Evolutionary conservation across 2,329 filamentous ascomycete genomes (phyloP).

Genomic region (Plectosphaerella sp.): DNA sequence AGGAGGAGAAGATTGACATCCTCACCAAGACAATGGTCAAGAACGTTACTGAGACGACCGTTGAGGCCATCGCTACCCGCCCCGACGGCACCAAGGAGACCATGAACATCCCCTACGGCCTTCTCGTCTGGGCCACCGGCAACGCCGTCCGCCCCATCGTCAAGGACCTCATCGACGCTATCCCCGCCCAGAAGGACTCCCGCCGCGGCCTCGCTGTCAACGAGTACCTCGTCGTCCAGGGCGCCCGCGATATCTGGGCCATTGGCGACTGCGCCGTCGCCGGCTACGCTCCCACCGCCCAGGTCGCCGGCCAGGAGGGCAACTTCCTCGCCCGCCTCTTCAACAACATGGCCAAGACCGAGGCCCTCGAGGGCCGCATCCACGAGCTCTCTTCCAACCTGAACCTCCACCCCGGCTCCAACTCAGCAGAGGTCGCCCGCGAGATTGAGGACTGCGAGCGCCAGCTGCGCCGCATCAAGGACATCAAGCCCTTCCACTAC

Average conservation of each 20-base stretch:
- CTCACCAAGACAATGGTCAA: slow-evolving; percentile 99
- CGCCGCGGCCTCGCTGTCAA: slow-evolving; percentile 94
- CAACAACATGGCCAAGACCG: slow-evolving; percentile 98
- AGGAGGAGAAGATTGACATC: slow-evolving; percentile 97
- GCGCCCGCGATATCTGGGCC: slow-evolving; percentile 95
- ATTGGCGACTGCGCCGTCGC: slow-evolving; percentile 96
- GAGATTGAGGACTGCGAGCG: slow-evolving; percentile 86
- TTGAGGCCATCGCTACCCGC: slow-evolving; percentile 80
- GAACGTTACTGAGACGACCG: slow-evolving; percentile 86
- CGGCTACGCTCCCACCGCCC: slow-evolving; percentile 94
- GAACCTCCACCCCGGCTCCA: slow-evolving; percentile 54
- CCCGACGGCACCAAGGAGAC: slow-evolving; percentile 81
- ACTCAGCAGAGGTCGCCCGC: slow-evolving; percentile 61
- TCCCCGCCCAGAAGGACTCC: slow-evolving; percentile 92
- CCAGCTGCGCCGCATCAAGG: slow-evolving; percentile 82
- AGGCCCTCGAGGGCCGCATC: slow-evolving; percentile 74
- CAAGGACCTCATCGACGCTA: slow-evolving; percentile 85
- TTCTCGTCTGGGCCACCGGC: slow-evolving; percentile 97
- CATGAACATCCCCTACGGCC: slow-evolving; percentile 84
- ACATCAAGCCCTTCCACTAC: slow-evolving; percentile 97
- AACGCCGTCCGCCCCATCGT: slow-evolving; percentile 89
- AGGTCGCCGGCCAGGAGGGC: slow-evolving; percentile 94
- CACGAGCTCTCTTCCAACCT: slow-evolving; percentile 59
- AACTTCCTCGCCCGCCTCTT: slow-evolving; percentile 92
- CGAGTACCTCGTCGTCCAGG: slow-evolving; percentile 98